Percentiles rank a stretch among this genome's conserved stretches.
Evolutionary conservation across 1,284 basidiomycete genomes (phyloP).

Genomic region (Fomes fomentarius): DNA sequence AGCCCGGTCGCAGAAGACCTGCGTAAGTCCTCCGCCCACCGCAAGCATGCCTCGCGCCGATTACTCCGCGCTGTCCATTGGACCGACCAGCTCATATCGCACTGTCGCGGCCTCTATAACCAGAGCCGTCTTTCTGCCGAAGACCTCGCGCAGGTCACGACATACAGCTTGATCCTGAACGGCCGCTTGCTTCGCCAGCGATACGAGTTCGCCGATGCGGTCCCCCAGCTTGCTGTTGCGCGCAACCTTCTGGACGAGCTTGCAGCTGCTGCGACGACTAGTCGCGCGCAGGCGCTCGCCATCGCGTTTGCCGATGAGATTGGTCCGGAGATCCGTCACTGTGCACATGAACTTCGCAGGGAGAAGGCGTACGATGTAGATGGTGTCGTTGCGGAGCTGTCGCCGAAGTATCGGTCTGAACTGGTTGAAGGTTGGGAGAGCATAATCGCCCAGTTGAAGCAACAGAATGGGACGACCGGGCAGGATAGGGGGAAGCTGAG

Average conservation of each 20-base stretch:
- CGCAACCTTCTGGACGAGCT: conserved; percentile 77
- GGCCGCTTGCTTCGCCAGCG: conserved; percentile 76
- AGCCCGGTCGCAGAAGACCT: conserved; percentile 40
- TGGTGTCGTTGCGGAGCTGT: conserved; percentile 75
- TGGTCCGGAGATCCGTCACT: conserved; percentile 90
- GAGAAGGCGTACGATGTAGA: conserved; percentile 83
- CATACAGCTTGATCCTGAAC: conserved; percentile 75
- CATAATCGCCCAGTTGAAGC: conserved; percentile 56
- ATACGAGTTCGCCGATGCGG: conserved; percentile 79
- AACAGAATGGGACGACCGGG: conserved; percentile 41
- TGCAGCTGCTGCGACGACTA: conserved; percentile 70
- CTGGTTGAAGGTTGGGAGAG: conserved; percentile 70
- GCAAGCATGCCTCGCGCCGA: conserved; percentile 78
- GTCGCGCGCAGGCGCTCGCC: conserved; percentile 89
- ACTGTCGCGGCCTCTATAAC: conserved; percentile 67
- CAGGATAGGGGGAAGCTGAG: conserved; percentile 34
- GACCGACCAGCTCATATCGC: conserved; percentile 78
- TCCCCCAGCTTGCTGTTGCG: conserved; percentile 81
- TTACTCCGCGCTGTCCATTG: conserved; percentile 87
- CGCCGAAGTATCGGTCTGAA: conserved; percentile 58
- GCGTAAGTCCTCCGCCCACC: conserved; percentile 55
- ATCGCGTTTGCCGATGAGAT: conserved; percentile 85
- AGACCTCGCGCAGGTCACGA: conserved; percentile 61
- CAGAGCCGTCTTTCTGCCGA: conserved; percentile 56
- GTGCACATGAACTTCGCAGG: conserved; percentile 84